phyloP scores from a whole-genome alignment of 2,329 filamentous ascomycete species.

The Graphilbum fragrans region DNA sequence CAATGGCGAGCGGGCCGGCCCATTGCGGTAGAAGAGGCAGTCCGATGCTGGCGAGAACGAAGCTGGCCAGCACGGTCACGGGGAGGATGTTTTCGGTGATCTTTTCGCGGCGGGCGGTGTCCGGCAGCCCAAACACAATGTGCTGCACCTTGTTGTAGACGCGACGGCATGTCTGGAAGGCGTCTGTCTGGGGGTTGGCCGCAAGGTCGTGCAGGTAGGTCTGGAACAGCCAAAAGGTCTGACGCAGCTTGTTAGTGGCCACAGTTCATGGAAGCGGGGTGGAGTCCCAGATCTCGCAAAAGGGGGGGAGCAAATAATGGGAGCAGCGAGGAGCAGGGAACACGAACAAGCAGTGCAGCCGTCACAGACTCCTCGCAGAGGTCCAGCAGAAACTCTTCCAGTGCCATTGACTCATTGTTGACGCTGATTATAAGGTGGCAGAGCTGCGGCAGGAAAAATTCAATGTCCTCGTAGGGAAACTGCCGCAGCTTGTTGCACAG shows the following conservation, averaged over 20 bases:
- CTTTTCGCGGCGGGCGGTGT: constrained; percentile 56
- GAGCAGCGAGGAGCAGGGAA: no score
- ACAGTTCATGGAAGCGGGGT: not conserved
- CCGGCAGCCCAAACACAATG: constrained; percentile 70
- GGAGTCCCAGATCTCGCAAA: not conserved
- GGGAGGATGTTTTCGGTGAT: constrained; percentile 74
- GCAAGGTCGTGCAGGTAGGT: constrained; percentile 76
- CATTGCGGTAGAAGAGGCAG: constrained; percentile 64
- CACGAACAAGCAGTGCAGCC: constrained; percentile 63
- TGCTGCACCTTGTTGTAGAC: constrained; percentile 84
- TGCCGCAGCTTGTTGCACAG: constrained; percentile 80
- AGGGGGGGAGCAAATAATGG: no score
- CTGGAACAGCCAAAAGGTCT: constrained; percentile 89
- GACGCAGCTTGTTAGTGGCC: constrained; percentile 2
- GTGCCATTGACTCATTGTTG: constrained; percentile 82
- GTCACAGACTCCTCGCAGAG: constrained; percentile 81
- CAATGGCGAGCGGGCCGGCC: constrained; percentile 70
- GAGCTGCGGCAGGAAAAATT: constrained; percentile 82
- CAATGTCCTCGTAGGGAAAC: constrained; percentile 83
- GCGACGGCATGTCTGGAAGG: constrained; percentile 71
- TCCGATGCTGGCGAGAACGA: constrained; percentile 66
- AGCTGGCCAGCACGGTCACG: constrained; percentile 68
- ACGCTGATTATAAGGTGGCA: constrained; percentile 81
- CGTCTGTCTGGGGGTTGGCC: constrained; percentile 59
- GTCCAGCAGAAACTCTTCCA: constrained; percentile 80